phyloP scores from a whole-genome alignment of 2,329 filamentous ascomycete species.

The Xylaria digitata region DNA sequence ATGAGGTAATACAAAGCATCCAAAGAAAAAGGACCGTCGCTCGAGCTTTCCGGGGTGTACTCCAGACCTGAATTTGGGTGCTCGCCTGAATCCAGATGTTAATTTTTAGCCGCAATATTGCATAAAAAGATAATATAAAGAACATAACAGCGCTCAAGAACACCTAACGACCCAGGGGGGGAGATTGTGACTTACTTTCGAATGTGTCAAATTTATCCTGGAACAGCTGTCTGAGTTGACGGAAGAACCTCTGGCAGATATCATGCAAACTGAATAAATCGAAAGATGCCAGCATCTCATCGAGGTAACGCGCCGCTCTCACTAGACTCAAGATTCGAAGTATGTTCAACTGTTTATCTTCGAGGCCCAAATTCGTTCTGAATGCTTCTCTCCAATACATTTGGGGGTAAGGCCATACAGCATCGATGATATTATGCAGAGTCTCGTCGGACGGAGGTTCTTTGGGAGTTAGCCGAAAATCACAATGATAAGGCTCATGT shows the following conservation, averaged over 20 bases:
- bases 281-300: conserved; percentile 18
- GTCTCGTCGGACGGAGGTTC: background rate
- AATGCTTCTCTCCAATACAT: background rate
- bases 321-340: conserved; percentile 10
- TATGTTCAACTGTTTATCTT: background rate
- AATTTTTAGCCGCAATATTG: background rate
- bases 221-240: background rate
- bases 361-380: background rate
- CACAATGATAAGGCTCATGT: background rate
- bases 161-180: background rate
- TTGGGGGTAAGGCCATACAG: background rate
- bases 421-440: background rate
- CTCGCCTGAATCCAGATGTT: background rate
- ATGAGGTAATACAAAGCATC: conserved; percentile 23
- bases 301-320: background rate
- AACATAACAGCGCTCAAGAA: background rate
- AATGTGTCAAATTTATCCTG: background rate
- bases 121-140: background rate
- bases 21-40: background rate
- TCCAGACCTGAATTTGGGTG: background rate
- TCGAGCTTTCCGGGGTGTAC: background rate
- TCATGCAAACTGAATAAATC: conserved; percentile 27
- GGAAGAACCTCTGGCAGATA: conserved; percentile 23
- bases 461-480: background rate
- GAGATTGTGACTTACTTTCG: conserved; percentile 1